Evolutionary conservation across 1,139 yeast species (phyloP).

Genomic region (Scheffersomyces lignicola): DNA sequence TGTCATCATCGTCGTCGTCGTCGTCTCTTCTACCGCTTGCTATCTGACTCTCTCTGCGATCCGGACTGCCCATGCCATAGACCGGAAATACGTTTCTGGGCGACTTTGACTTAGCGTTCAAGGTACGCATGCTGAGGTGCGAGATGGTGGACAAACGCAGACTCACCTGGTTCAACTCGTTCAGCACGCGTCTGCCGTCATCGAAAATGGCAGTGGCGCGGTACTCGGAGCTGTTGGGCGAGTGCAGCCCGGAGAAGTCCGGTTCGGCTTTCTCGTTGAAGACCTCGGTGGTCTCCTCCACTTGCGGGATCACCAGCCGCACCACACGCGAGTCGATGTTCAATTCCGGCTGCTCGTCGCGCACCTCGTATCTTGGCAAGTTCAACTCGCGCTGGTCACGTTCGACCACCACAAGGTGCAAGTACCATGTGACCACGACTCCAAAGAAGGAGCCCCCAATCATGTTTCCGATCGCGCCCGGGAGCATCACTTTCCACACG

Average conservation of each 20-base stretch:
- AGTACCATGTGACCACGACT: slow-evolving; percentile 61
- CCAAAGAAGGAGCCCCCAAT: slow-evolving; percentile 71
- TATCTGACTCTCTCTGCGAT: slow-evolving; percentile 54
- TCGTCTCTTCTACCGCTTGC: slow-evolving; percentile 36
- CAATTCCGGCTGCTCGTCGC: slow-evolving; percentile 78
- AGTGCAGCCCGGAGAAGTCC: slow-evolving; percentile 2
- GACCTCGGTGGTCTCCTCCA: slow-evolving; percentile 11
- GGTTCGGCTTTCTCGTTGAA: slow-evolving; percentile 9
- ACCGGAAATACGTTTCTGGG: slow-evolving; percentile 82
- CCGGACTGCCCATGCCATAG: slow-evolving; percentile 69
- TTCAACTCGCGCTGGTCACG: slow-evolving; percentile 58
- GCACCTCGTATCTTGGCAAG: slow-evolving; percentile 65
- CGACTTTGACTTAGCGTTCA: slow-evolving; percentile 27
- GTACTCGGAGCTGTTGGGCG: slow-evolving; percentile 5
- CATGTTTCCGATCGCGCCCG: slow-evolving; percentile 69
- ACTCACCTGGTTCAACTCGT: slow-evolving; percentile 5
- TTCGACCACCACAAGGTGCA: slow-evolving; percentile 70
- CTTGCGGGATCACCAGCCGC: slow-evolving; percentile 29
- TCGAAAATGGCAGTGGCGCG: slow-evolving; percentile 10
- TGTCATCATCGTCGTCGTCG: slow-evolving; percentile 7
- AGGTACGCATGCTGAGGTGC: slow-evolving; percentile 7
- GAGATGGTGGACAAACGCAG: slow-evolving; percentile 5
- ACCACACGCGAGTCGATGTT: slow-evolving; percentile 77
- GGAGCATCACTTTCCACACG: slow-evolving; percentile 69
- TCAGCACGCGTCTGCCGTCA: slow-evolving; percentile 9